These are phyloP conservation scores for Chaetomium olivaceum DNA, from an alignment of 2,329 filamentous ascomycete species.

Conservation along the genomic window DNA sequence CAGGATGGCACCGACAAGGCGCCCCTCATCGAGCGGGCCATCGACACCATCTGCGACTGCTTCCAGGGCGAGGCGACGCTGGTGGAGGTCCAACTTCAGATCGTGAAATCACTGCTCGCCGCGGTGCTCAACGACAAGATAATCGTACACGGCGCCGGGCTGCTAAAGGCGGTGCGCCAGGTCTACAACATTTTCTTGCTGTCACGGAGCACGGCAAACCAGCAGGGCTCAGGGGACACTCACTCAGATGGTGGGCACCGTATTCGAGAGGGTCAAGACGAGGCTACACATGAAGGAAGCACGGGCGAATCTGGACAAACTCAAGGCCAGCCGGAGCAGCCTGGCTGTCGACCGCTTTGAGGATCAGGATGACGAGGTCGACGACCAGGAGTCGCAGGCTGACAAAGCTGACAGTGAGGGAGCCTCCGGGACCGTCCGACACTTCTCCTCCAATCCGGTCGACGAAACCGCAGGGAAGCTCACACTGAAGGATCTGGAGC, in stretches of 20 bases:
- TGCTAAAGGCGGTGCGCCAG: constrained; percentile 94
- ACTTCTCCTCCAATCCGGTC: constrained; percentile 36
- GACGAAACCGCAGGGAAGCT: constrained; percentile 54
- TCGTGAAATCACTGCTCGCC: constrained; percentile 93
- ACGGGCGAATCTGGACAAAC: constrained; percentile 58
- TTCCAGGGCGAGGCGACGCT: constrained; percentile 96
- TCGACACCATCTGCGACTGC: constrained; percentile 98
- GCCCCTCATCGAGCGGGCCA: constrained; percentile 92
- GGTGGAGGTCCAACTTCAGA: constrained; percentile 91
- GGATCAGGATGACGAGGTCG: constrained; percentile 35
- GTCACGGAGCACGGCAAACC: constrained; percentile 89
- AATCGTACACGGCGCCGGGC: constrained; percentile 91
- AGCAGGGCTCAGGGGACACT: constrained; percentile 93
- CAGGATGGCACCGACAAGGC: constrained; percentile 50
- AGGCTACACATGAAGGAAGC: constrained; percentile 85
- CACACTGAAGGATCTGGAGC: constrained; percentile 66
- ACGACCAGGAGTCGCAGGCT: constrained; percentile 35
- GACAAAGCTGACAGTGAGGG: constrained; percentile 45
- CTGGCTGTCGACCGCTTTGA: constrained; percentile 40
- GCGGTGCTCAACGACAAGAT: constrained; percentile 98
- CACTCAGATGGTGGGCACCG: constrained; percentile 97
- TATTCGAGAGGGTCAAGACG: constrained; percentile 91
- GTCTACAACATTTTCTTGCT: constrained; percentile 99
- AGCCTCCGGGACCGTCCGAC: constrained; percentile 39
- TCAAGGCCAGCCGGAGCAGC: constrained; percentile 53